Base-by-base conservation (phyloP, 257 asterid genomes). In the Solanum lignicaule region DNA sequence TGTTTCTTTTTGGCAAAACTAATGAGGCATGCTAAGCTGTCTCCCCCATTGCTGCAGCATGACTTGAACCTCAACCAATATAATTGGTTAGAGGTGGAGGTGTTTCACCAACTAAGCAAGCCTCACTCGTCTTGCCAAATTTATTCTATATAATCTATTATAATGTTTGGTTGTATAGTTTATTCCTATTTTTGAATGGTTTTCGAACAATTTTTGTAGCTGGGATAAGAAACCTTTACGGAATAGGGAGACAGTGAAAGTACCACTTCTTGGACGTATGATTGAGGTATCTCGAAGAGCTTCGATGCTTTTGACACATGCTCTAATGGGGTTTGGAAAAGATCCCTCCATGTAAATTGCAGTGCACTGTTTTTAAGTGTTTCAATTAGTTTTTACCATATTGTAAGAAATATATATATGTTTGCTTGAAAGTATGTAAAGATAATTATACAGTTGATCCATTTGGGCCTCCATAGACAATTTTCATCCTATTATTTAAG, bases 191-290 rank as follows among this genome's bases (percentile, higher is more conserved):
- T 41, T 33, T 84, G 39, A 69, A 10, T 48, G 41, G 55, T 66
- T 75, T 16, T 5, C 16, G 27, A 32, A 78, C 18, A 74, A 66
- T 66, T 15, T 68, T 62, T 86, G 88, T 90, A 96, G 98, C 95
- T 95, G 98, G 98, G 96, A 95, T 89, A 94, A 95, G 94, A 95
- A 96, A 81, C 98, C 99, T 0, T 46, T 94, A 23, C 86, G 90
- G 93, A 92, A 92, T 85, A 88, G 93, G 83, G 97, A 96, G 58
- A 96, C 98, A 1, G 94, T 93, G 4, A 90, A 86, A 48, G 29
- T 86, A 65, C 99, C 99, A 5, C 86, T 94, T 46, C 79, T 92
- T 36, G 98, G 98, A 38, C 94, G 94, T 65, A 9, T 94, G 83
- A 74, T 79, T 5, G 98, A 94, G 92, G 89, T 86, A 29, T 86